Evolutionary conservation across 768 basidiomycete species (phyloP).

Genomic region (Termitomyces sp.): DNA sequence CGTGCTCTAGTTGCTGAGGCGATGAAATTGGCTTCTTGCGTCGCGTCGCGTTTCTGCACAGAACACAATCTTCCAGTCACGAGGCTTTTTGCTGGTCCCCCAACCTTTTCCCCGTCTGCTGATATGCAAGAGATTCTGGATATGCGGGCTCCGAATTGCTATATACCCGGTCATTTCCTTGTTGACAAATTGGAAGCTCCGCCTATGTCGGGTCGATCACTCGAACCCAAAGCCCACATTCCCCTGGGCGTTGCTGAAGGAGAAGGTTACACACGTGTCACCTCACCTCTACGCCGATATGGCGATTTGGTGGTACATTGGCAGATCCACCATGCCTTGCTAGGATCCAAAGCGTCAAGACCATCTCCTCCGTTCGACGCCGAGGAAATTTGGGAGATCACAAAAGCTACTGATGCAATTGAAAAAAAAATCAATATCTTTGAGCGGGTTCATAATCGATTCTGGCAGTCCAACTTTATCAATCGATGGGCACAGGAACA

Average conservation of each 20-base stretch:
- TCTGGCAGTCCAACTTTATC: constrained; percentile 31
- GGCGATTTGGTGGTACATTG: constrained; percentile 81
- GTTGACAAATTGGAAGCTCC: constrained; percentile 26
- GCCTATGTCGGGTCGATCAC: constrained; percentile 34
- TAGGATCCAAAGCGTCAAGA: constrained; percentile 27
- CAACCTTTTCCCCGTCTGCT: constrained; percentile 22
- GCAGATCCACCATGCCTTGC: constrained; percentile 82
- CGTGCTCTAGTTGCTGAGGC: constrained; percentile 64
- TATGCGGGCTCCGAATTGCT: constrained; percentile 38
- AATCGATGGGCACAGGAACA: constrained; percentile 28
- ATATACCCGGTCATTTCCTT: constrained; percentile 32
- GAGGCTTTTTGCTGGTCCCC: constrained; percentile 43
- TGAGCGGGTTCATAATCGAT: constrained; percentile 24
- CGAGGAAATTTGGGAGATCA: constrained; percentile 40
- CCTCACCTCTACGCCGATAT: constrained; percentile 85
- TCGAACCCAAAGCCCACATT: constrained; percentile 61
- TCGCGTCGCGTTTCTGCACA: constrained; percentile 65
- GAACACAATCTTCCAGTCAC: constrained; percentile 58
- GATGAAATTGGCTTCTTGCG: constrained; percentile 76
- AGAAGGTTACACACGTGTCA: constrained; percentile 79
- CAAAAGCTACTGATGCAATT: constrained; percentile 25
- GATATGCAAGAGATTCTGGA: constrained; percentile 39
- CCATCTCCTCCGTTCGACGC: constrained; percentile 35
- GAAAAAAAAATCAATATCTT: constrained; percentile 29
- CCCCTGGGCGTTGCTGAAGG: constrained; percentile 60